phyloP scores from a whole-genome alignment of 768 basidiomycete species.

The Tulasnella sp. region DNA sequence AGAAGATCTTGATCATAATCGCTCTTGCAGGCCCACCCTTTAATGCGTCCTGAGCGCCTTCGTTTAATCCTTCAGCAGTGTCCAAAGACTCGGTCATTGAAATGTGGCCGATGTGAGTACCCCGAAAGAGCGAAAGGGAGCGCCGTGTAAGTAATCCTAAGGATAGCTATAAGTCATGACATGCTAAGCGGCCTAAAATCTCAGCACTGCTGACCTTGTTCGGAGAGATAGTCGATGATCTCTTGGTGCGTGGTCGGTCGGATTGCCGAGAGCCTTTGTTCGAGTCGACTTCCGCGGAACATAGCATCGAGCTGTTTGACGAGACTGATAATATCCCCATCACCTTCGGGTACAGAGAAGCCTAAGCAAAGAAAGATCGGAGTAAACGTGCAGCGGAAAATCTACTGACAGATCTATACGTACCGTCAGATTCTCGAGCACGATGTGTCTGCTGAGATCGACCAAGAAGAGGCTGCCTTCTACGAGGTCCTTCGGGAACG shows the following conservation, averaged over 20 bases:
- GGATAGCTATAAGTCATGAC: background rate
- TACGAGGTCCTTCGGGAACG: background rate
- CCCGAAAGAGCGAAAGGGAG: background rate
- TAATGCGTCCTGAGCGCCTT: background rate
- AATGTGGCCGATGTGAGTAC: background rate
- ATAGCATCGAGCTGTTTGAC: background rate
- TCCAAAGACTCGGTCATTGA: background rate
- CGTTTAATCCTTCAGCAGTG: background rate
- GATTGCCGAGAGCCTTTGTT: background rate
- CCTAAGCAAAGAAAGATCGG: background rate
- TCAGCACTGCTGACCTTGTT: background rate
- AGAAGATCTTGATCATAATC: background rate
- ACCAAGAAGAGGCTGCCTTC: background rate
- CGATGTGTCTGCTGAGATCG: background rate
- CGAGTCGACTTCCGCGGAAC: background rate
- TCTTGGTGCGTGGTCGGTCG: background rate
- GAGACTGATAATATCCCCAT: background rate
- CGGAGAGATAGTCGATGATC: background rate
- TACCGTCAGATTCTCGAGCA: background rate
- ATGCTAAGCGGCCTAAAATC: background rate
- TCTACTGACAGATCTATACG: background rate
- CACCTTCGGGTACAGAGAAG: background rate
- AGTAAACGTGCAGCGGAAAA: background rate
- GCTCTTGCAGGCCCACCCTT: background rate
- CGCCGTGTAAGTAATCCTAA: constrained; percentile 1